Conservation (phyloP, 129 eudicot species). For the Flaveria ramosissima region DNA sequence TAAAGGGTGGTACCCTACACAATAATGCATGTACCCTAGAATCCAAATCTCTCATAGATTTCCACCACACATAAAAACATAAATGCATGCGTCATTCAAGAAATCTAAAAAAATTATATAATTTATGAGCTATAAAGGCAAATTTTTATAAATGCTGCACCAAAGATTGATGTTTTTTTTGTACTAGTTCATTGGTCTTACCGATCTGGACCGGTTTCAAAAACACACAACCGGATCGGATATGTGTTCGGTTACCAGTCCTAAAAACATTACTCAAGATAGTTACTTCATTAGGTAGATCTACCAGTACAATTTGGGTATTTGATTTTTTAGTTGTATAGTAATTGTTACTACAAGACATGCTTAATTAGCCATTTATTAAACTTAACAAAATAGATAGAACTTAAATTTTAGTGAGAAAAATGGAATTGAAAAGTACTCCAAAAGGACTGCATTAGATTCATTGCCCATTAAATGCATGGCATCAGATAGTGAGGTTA, state of each 20-base stretch:
- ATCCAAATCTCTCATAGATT: conserved; percentile 9
- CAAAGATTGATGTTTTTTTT: not conserved
- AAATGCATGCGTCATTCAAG: conserved; percentile 11
- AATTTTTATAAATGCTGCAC: not conserved
- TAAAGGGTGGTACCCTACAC: conserved; percentile 34
- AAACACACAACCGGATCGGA: too few relatives aligned
- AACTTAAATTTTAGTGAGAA: conserved; percentile 26
- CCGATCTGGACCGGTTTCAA: too few relatives aligned
- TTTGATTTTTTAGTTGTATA: not conserved
- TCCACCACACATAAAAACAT: not conserved
- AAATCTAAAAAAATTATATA: conserved; percentile 9
- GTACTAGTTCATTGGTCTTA: not conserved
- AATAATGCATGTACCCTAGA: conserved; percentile 27
- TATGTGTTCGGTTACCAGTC: too few relatives aligned
- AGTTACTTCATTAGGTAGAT: too few relatives aligned
- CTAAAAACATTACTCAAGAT: too few relatives aligned
- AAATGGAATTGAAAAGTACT: conserved; percentile 1
- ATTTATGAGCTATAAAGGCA: conserved; percentile 25
- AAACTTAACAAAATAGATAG: conserved; percentile 4
- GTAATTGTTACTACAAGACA: conserved; percentile 1
- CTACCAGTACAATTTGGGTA: not conserved
- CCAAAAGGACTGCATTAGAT: conserved; percentile 11
- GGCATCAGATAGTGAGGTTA: conserved; percentile 12
- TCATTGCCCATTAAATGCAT: conserved; percentile 6
- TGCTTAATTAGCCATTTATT: conserved; percentile 9